phyloP scores from a whole-genome alignment of 2,329 filamentous ascomycete genomes.

The Paramyrothecium roridum region DNA sequence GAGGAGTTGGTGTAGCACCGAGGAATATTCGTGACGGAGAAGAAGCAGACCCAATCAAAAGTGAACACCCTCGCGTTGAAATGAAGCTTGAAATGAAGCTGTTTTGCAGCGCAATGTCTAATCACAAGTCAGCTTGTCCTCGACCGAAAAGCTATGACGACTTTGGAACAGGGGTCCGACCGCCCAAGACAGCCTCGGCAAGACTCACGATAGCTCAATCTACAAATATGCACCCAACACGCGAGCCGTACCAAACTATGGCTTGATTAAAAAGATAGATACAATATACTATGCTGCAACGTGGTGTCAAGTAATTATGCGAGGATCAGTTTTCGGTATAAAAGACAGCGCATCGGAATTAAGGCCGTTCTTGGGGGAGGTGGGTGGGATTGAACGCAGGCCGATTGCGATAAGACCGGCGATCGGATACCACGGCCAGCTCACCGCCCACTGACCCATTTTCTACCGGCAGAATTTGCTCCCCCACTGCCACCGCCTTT shows the following conservation, averaged over 20 bases:
- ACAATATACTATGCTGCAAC: too few species aligned
- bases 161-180: not conserved
- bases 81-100: not conserved
- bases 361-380: not conserved
- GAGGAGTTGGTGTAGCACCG: not conserved
- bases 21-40: not conserved
- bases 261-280: too few species aligned
- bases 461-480: not conserved
- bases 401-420: not conserved
- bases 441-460: not conserved
- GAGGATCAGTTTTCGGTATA: not conserved
- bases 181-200: not conserved
- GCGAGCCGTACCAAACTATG: too few species aligned
- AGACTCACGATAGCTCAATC: not conserved
- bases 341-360: not conserved
- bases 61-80: too few species aligned
- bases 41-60: not conserved
- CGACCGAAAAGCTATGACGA: not conserved
- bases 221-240: too few species aligned
- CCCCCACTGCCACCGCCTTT: slow-evolving; percentile 2
- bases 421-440: not conserved
- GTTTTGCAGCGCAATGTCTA: not conserved
- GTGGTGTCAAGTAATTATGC: too few species aligned
- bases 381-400: slow-evolving; percentile 1
- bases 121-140: not conserved